Evolutionary conservation across 441 rosid species (phyloP), one percentile per base, ranked within the genome.

Genomic region (Dalechampia spathulata): DNA sequence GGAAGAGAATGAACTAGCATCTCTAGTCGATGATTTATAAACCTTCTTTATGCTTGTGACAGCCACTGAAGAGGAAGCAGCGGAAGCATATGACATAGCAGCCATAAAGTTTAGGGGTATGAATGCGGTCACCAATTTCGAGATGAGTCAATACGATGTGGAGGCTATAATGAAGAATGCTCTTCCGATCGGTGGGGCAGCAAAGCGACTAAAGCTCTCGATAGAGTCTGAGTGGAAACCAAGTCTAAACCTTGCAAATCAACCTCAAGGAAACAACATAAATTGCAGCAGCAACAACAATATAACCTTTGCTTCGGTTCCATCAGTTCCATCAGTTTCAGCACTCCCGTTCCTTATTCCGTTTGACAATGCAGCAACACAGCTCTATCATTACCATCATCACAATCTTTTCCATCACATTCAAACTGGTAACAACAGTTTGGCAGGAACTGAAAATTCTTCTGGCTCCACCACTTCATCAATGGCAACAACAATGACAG

Each of bases 21-120:
- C n/a, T n/a, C n/a, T n/a, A n/a, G n/a, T n/a, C n/a, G n/a, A n/a
- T n/a, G n/a, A n/a, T n/a, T n/a, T n/a, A n/a, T n/a, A n/a, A n/a
- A n/a, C n/a, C n/a, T n/a, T n/a, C n/a, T n/a, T n/a, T n/a, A n/a
- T n/a, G n/a, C n/a, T 51, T 49, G 6, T 68, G 56, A 34, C 77
- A 90, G 97, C 95, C 10, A 87, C 96, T 0, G 96, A 90, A 65
- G 95, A 90, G 68, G 98, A 90, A 72, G 98, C 98, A 7, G 98
- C 98, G 3, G 96, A 90, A 75, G 96, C 98, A 20, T 90, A 90
- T 27, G 98, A 90, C 25, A 90, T 90, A 4, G 98, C 98, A 0
- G 96, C 98, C 36, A 87, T 90, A 45, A 90, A 90, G 64, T 87
- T 91, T 64, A 64, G 96, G 64, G 96, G 98, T 16, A 27, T 72